A percentile compares a stretch with the other conserved stretches of the same genome.
phyloP scores from a whole-genome alignment of 495 filamentous ascomycete genomes.

The Penicillium herquei region DNA sequence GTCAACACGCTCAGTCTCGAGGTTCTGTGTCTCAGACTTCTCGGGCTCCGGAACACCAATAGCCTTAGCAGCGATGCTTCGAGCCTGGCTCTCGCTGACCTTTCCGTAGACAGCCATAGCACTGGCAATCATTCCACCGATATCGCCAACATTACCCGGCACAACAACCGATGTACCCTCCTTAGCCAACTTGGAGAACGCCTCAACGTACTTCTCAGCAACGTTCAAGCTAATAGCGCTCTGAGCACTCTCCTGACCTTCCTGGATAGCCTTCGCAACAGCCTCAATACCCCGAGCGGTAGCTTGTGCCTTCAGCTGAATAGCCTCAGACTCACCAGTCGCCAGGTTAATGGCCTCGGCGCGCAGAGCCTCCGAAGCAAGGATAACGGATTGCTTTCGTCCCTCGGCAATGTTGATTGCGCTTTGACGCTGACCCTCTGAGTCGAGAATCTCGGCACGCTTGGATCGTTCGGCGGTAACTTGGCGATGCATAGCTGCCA shows the following conservation, averaged over 20 bases:
- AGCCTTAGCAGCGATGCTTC: constrained; percentile 57
- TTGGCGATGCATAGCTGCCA: constrained; percentile 96
- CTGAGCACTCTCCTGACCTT: constrained; percentile 72
- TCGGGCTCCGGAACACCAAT: constrained; percentile 28
- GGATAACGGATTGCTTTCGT: constrained; percentile 89
- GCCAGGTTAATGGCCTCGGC: constrained; percentile 91
- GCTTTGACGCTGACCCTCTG: constrained; percentile 90
- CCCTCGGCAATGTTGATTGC: constrained; percentile 99
- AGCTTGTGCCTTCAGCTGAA: constrained; percentile 77
- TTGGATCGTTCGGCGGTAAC: constrained; percentile 96
- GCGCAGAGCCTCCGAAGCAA: constrained; percentile 89
- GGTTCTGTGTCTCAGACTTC: background rate
- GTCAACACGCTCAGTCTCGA: constrained; percentile 9
- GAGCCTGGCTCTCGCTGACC: constrained; percentile 80
- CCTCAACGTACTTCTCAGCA: constrained; percentile 97
- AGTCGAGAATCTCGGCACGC: constrained; percentile 94
- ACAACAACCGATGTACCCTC: constrained; percentile 94
- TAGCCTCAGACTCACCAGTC: constrained; percentile 89
- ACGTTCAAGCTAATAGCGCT: constrained; percentile 80
- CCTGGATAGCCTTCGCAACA: constrained; percentile 69
- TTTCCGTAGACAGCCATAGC: constrained; percentile 96
- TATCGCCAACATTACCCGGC: constrained; percentile 95
- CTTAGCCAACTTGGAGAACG: constrained; percentile 86
- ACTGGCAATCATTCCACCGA: constrained; percentile 94
- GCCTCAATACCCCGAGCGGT: constrained; percentile 87